Evolutionary conservation across 768 basidiomycete genomes (phyloP).

Genomic region (Rhizopogon vesiculosus): DNA sequence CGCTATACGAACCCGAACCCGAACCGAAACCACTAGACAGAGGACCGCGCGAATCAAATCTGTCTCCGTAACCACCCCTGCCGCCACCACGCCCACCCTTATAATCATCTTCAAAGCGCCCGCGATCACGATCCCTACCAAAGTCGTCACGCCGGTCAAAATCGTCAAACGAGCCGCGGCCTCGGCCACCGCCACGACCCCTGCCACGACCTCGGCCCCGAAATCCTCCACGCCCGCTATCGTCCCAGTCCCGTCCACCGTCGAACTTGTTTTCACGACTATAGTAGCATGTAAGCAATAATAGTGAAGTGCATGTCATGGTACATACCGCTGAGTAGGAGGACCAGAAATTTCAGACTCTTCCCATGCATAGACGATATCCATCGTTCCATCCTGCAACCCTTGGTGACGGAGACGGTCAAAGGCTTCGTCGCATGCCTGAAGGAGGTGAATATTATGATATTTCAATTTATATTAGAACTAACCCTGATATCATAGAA

Average conservation of each 20-base stretch:
- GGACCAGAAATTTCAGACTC: constrained; percentile 49
- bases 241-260: constrained; percentile 45
- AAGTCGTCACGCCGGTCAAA: constrained; percentile 42
- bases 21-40: constrained; percentile 17
- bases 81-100: constrained; percentile 32
- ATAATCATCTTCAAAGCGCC: constrained; percentile 32
- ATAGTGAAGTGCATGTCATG: neutral
- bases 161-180: constrained; percentile 25
- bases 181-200: constrained; percentile 34
- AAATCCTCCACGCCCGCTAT: constrained; percentile 26
- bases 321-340: constrained; percentile 35
- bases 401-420: constrained; percentile 78
- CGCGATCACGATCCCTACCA: constrained; percentile 31
- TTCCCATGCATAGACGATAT: constrained; percentile 86
- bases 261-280: constrained; percentile 32
- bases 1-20: constrained; percentile 15
- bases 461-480: neutral
- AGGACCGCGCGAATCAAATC: constrained; percentile 38
- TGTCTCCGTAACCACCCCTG: constrained; percentile 38
- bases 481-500: constrained; percentile 85
- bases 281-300: constrained; percentile 2
- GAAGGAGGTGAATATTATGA: constrained; percentile 7
- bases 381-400: constrained; percentile 83
- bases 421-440: constrained; percentile 77
- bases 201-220: constrained; percentile 39